Evolutionary conservation across 2,329 filamentous ascomycete species (phyloP).

Genomic region (Diplodia sapinea): DNA sequence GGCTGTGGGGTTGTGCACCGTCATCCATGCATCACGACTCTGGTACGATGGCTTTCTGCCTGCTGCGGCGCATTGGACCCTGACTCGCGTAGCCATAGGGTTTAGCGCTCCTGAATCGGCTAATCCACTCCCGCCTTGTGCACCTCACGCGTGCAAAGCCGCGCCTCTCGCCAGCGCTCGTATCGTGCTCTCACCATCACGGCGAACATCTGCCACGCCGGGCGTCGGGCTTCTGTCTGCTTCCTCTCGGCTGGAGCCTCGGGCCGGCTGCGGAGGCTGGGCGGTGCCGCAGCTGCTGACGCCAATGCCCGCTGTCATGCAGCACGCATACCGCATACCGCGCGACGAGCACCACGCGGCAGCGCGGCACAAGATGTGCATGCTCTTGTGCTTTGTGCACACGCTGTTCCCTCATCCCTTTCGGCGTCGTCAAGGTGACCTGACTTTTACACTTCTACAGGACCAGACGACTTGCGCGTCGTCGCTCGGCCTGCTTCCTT

Average conservation of each 20-base stretch:
- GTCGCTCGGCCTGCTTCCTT: not conserved
- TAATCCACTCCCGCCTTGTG: not conserved
- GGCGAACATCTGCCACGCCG: not conserved
- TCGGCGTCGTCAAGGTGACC: not conserved
- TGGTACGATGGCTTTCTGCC: not conserved
- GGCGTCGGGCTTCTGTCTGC: not conserved
- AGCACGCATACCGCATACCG: not conserved
- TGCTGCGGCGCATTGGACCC: not conserved
- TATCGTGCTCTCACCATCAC: conserved; percentile 1
- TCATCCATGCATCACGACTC: conserved; percentile 7
- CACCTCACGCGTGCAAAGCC: not conserved
- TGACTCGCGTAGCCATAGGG: conserved; percentile 16
- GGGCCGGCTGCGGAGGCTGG: not conserved
- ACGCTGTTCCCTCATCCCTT: not conserved
- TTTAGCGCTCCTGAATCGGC: conserved; percentile 14
- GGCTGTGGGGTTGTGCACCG: conserved; percentile 1
- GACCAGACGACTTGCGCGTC: not conserved
- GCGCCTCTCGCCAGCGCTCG: not conserved
- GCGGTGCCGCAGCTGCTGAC: not conserved
- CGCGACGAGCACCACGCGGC: conserved; percentile 4
- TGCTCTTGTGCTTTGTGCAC: not conserved
- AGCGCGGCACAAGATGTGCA: not conserved
- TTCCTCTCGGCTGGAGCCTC: not conserved
- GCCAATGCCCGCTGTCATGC: conserved; percentile 3
- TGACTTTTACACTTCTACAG: conserved; percentile 9